These are phyloP conservation scores for Fusarium drepaniforme DNA, from an alignment of 2,329 filamentous ascomycete species.

Conservation along the genomic window DNA sequence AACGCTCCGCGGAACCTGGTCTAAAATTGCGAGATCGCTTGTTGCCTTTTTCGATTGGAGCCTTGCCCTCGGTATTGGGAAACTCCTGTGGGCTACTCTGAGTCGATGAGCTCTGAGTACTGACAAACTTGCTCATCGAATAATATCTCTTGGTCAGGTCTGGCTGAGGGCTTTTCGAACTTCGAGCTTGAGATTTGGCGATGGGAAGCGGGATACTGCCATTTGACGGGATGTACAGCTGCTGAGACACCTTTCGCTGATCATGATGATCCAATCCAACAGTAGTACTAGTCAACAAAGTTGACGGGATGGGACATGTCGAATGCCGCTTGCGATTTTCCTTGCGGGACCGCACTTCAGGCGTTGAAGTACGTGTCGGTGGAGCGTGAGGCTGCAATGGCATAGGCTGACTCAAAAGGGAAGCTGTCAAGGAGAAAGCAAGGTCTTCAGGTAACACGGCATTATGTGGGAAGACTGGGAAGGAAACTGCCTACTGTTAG, in stretches of 20 bases:
- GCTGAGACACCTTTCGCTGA: conserved; percentile 56
- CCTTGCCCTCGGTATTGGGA: conserved; percentile 14
- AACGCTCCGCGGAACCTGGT: conserved; percentile 53
- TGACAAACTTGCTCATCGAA: conserved; percentile 12
- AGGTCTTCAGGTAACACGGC: conserved; percentile 49
- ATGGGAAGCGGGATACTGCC: conserved; percentile 28
- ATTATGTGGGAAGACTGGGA: conserved; percentile 34
- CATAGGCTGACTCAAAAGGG: conserved; percentile 61
- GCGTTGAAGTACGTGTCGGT: conserved; percentile 46
- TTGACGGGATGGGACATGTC: conserved; percentile 18
- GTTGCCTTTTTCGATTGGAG: conserved; percentile 49
- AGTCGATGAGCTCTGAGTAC: conserved; percentile 7
- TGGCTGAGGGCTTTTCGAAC: conserved; percentile 18
- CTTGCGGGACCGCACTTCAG: conserved; percentile 59
- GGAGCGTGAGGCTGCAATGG: conserved; percentile 51
- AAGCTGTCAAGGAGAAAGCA: conserved; percentile 59
- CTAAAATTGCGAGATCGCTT: conserved; percentile 59
- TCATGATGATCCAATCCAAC: conserved; percentile 45
- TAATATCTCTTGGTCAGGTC: conserved; percentile 20
- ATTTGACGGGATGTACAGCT: conserved; percentile 48
- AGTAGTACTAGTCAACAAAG: conserved; percentile 28
- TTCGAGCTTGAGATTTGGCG: conserved; percentile 27
- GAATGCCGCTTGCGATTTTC: conserved; percentile 51
- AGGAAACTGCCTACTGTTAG: conserved; percentile 18
- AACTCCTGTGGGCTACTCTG: conserved; percentile 21